Conservation (phyloP, 192 early-diverging fungal species). For the Podila epicladia region DNA sequence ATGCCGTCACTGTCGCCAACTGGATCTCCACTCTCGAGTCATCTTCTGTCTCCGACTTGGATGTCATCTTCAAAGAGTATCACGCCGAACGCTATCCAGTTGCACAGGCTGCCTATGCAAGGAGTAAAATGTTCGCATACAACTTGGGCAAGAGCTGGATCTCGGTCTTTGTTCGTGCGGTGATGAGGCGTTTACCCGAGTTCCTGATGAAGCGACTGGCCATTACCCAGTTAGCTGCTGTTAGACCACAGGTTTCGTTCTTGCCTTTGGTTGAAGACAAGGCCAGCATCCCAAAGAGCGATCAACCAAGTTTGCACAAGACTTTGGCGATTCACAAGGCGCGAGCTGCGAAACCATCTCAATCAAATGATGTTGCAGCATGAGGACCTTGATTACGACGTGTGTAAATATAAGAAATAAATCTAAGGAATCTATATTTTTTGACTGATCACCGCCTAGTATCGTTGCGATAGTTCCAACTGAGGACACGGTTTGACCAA, state of each 20-base stretch:
- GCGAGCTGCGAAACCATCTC: background rate
- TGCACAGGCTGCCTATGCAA: background rate
- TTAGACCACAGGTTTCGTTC: background rate
- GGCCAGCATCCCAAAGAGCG: background rate
- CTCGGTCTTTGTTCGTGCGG: background rate
- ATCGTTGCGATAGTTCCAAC: constrained; percentile 22
- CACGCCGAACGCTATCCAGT: background rate
- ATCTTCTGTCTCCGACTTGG: background rate
- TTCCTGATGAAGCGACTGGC: background rate
- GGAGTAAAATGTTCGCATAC: background rate
- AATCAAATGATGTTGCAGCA: background rate
- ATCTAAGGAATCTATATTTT: background rate
- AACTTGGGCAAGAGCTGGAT: constrained; percentile 1
- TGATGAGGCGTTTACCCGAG: background rate
- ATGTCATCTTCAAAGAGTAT: background rate
- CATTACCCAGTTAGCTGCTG: background rate
- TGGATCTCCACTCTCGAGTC: constrained; percentile 1
- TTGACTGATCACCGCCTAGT: background rate
- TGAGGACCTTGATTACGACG: background rate
- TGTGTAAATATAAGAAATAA: background rate
- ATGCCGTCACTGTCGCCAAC: background rate
- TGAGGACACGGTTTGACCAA: constrained; percentile 37
- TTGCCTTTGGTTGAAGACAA: background rate
- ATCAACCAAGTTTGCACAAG: constrained; percentile 2
- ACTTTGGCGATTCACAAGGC: background rate